These are phyloP conservation scores for Paecilomyces fulvus DNA, from an alignment of 2,329 filamentous ascomycete genomes.

Conservation along the genomic window DNA sequence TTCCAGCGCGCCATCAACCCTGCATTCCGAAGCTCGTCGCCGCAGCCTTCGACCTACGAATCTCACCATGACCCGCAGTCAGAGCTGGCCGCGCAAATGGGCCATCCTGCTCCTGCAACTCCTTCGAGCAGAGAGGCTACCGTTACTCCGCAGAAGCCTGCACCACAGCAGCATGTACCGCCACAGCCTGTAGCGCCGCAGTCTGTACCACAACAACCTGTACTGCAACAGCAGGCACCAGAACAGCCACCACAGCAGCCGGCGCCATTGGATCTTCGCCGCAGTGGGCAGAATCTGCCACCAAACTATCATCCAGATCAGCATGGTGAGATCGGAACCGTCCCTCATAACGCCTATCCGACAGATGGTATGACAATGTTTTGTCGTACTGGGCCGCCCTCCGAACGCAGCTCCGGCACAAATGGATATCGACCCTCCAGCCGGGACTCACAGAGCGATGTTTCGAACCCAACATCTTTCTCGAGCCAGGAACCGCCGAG, in stretches of 20 bases:
- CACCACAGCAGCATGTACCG: constrained; percentile 4
- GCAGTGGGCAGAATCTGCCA: constrained; percentile 30
- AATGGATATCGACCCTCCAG: constrained; percentile 69
- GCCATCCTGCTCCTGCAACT: constrained; percentile 44
- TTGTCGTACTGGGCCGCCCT: constrained; percentile 66
- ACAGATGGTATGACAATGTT: constrained; percentile 97
- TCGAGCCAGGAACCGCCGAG: constrained; percentile 76
- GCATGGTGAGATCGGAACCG: constrained; percentile 54
- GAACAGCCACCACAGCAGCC: constrained; percentile 20
- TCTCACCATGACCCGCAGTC: constrained; percentile 84
- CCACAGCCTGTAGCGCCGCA: constrained; percentile 5
- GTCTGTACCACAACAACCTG: constrained; percentile 19
- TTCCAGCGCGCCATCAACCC: constrained; percentile 94
- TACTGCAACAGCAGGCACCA: constrained; percentile 25
- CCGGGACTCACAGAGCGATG: constrained; percentile 82
- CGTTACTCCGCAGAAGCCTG: constrained; percentile 44
- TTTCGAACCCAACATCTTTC: constrained; percentile 79
- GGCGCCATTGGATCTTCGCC: constrained; percentile 29
- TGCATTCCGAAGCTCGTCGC: constrained; percentile 89
- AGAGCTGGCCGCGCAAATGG: constrained; percentile 60
- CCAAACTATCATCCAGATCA: constrained; percentile 50
- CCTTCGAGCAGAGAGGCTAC: constrained; percentile 45
- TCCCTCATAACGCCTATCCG: constrained; percentile 90
- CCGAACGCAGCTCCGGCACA: constrained; percentile 60
- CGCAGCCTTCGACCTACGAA: constrained; percentile 85